Base-by-base conservation (phyloP, 1,139 yeast genomes). In the Blastobotrys niveus region DNA sequence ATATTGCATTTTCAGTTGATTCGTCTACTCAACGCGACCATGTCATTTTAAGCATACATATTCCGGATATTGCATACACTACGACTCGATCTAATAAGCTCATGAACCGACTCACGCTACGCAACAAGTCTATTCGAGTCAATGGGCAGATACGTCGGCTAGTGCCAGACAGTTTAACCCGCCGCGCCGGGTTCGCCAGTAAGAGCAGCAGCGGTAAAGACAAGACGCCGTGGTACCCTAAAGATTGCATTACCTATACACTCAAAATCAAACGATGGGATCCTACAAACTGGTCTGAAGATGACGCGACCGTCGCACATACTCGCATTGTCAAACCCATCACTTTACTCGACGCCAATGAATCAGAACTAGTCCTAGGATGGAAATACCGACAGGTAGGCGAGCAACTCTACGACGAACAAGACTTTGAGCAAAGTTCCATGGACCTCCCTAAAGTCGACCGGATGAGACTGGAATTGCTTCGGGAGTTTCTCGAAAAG, bases 1-100 rank as follows among this genome's bases (percentile, higher is more conserved):
- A 54, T 31, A 31, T 54, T 18, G 57, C 51, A 21, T 37, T 54
- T 17, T 51, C 56, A 1, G 15, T 53, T 12, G n/a, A n/a, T n/a
- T 43, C 35, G 5, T 6, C n/a, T 24, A 14, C 30, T 3, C 18
- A 27, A 31, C 34, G 42, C 20, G 46, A 42, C 12, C 25, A 33
- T 6, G 38, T 39, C 41, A 42, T 27, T 2, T 24, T 51, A 5
- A 45, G 34, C 33, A 38, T 52, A 20, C 55, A 52, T 33, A 37
- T 52, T 8, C 49, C 52, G 6, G 54, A 51, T 35, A 18, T 48
- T n/a, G 27, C 49, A 3, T 30, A 38, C 9, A 35, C 30, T 5
- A 34, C 38, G 5, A 14, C 40, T 24, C 31, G 14, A n/a, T 48
- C 42, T 26, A 35, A 22, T 29, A 26, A 27, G 3, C 10, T 47